A percentile compares a stretch with the other conserved stretches of the same genome.
Evolutionary conservation across 192 early-diverging fungal species (phyloP).

Genomic region (Chytriomyces hyalinus): DNA sequence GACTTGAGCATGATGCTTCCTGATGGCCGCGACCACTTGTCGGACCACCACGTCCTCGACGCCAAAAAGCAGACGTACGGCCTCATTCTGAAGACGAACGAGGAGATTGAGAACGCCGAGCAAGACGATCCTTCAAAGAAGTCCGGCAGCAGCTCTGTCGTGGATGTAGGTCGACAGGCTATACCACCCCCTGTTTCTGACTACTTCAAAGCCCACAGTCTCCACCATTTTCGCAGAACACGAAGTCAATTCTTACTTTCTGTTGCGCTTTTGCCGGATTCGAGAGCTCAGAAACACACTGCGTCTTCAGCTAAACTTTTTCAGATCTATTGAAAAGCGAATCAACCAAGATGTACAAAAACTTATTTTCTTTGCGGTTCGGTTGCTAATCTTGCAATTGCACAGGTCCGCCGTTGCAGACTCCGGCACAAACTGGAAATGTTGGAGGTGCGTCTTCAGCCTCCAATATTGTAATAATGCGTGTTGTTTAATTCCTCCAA

Average conservation of each 20-base stretch:
- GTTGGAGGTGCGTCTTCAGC: constrained; percentile 41
- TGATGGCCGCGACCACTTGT: constrained; percentile 40
- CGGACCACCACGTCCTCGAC: constrained; percentile 52
- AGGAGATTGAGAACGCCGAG: constrained; percentile 47
- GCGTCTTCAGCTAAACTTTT: constrained; percentile 58
- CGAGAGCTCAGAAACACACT: constrained; percentile 48
- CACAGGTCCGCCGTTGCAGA: constrained; percentile 15
- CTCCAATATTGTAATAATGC: background rate
- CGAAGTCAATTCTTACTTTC: constrained; percentile 53
- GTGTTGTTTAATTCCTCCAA: background rate
- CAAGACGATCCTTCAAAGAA: constrained; percentile 36
- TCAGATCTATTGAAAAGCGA: constrained; percentile 57
- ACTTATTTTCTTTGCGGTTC: constrained; percentile 5
- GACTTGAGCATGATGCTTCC: constrained; percentile 56
- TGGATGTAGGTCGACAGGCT: constrained; percentile 30
- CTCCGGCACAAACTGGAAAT: constrained; percentile 40
- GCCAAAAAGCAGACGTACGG: constrained; percentile 57
- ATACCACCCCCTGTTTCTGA: background rate
- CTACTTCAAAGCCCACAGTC: constrained; percentile 43
- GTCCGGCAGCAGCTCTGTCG: background rate
- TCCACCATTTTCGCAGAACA: constrained; percentile 61
- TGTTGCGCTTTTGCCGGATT: constrained; percentile 48
- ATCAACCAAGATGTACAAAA: constrained; percentile 48
- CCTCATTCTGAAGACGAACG: constrained; percentile 45
- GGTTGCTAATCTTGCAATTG: background rate